Conservation (phyloP, 495 filamentous ascomycete genomes). For the Hypoxylon lienhwacheense region DNA sequence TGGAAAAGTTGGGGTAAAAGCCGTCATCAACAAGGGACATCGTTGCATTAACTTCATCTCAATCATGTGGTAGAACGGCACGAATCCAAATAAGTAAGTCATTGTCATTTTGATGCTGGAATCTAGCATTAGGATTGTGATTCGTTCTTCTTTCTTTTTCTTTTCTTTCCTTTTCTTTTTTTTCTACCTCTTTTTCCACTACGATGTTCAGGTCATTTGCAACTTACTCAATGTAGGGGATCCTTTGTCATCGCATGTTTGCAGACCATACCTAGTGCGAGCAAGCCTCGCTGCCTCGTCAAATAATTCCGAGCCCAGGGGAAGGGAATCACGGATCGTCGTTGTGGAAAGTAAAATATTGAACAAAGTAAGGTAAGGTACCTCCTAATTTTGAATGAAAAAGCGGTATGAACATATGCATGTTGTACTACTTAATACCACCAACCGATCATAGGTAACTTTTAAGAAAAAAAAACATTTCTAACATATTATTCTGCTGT, state of each 20-base stretch:
- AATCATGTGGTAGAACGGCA: slow-evolving; percentile 26
- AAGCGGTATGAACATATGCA: slow-evolving; percentile 19
- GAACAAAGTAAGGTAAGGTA: background rate
- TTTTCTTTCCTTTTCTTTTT: too few relatives aligned
- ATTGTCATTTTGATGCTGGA: slow-evolving; percentile 12
- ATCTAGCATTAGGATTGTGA: slow-evolving; percentile 4
- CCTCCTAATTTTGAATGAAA: slow-evolving; percentile 1
- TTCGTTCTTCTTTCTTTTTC: slow-evolving; percentile 12
- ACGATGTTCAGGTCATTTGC: slow-evolving; percentile 20
- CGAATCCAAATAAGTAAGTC: slow-evolving; percentile 37
- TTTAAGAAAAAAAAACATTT: too few relatives aligned
- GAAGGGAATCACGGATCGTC: slow-evolving; percentile 20
- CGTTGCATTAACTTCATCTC: slow-evolving; percentile 28
- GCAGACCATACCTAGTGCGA: slow-evolving; percentile 24
- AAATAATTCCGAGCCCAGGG: slow-evolving; percentile 9
- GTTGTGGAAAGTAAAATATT: slow-evolving; percentile 7
- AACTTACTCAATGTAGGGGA: background rate
- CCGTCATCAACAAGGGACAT: slow-evolving; percentile 30
- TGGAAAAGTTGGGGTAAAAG: slow-evolving; percentile 38
- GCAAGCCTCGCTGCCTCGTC: background rate
- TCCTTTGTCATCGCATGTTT: slow-evolving; percentile 26
- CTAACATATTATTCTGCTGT: too few relatives aligned
- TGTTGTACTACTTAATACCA: slow-evolving; percentile 5
- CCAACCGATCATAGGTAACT: background rate
- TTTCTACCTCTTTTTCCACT: too few relatives aligned